Evolutionary conservation across 2,329 filamentous ascomycete genomes (phyloP).

Genomic region (Talaromyces sp.): DNA sequence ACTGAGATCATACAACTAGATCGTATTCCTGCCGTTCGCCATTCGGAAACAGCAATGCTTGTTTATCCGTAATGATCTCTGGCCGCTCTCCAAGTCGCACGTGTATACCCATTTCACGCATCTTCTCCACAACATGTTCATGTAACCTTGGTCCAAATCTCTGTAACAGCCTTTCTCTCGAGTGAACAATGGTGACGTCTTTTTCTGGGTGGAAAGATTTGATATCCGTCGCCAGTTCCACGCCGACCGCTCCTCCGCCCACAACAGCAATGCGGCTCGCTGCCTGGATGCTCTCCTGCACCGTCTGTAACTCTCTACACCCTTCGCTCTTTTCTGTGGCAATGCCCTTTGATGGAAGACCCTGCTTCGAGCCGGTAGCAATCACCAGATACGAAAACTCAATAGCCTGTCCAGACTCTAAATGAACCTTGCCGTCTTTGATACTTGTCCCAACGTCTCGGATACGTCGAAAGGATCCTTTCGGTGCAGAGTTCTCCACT

Average conservation of each 20-base stretch:
- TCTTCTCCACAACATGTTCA: not conserved
- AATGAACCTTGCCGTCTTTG: not conserved
- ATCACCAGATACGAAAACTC: slow-evolving; percentile 1
- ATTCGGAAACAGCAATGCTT: not conserved
- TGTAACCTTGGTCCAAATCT: not conserved
- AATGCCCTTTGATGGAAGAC: not conserved
- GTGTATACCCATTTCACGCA: not conserved
- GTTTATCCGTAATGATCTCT: not conserved
- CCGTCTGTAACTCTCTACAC: not conserved
- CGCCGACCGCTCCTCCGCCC: slow-evolving; percentile 1
- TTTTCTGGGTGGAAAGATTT: slow-evolving; percentile 2
- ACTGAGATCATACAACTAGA: not conserved
- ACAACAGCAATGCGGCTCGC: not conserved
- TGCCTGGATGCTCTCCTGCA: not conserved
- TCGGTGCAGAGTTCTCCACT: not conserved
- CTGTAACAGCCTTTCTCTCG: slow-evolving; percentile 1
- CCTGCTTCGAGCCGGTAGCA: not conserved
- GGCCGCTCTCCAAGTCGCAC: not conserved
- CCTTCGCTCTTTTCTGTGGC: not conserved
- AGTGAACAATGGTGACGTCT: slow-evolving; percentile 2
- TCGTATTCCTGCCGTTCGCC: not conserved
- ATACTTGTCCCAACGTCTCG: not conserved
- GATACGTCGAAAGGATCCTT: not conserved
- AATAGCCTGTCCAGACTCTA: not conserved
- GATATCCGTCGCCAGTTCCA: slow-evolving; percentile 2